Percentiles rank a stretch among this genome's conserved stretches.
phyloP scores from a whole-genome alignment of 2,329 filamentous ascomycete species.

The Exophiala alcalophila region DNA sequence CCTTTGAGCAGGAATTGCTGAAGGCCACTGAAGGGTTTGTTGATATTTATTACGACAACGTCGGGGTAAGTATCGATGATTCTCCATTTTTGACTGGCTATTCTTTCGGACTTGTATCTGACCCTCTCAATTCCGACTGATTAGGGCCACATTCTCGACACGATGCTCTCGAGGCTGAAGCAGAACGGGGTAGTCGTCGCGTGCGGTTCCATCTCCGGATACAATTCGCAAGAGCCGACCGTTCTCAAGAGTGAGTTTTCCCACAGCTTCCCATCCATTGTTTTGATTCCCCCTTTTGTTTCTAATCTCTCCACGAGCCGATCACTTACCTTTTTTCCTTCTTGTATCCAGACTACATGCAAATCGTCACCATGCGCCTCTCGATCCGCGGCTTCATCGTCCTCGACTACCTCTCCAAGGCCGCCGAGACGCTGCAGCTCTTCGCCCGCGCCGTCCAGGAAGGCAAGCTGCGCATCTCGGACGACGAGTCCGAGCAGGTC shows the following conservation, averaged over 20 bases:
- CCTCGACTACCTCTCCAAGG: conserved; percentile 58
- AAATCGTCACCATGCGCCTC: conserved; percentile 47
- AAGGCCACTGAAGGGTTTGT: conserved; percentile 39
- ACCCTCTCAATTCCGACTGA: neutral
- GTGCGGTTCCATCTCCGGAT: conserved; percentile 59
- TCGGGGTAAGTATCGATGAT: conserved; percentile 25
- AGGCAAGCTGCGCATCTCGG: conserved; percentile 61
- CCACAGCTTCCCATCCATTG: neutral
- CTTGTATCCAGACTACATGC: conserved; percentile 43
- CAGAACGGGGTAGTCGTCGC: conserved; percentile 38
- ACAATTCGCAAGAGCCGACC: conserved; percentile 28
- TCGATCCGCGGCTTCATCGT: conserved; percentile 29
- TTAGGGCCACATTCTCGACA: conserved; percentile 26
- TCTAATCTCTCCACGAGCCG: neutral
- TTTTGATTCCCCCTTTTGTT: too few relatives aligned
- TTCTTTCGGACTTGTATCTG: neutral
- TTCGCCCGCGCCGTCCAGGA: conserved; percentile 66
- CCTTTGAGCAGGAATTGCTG: conserved; percentile 50
- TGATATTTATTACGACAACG: conserved; percentile 70
- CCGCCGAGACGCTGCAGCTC: conserved; percentile 60
- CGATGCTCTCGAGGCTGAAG: conserved; percentile 24
- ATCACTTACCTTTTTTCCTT: neutral
- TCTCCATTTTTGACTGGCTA: too few relatives aligned
- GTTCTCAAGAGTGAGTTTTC: conserved; percentile 23
- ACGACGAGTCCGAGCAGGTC: conserved; percentile 52